Evolutionary conservation across 441 rosid species (phyloP).

Genomic region (Croton setiger): DNA sequence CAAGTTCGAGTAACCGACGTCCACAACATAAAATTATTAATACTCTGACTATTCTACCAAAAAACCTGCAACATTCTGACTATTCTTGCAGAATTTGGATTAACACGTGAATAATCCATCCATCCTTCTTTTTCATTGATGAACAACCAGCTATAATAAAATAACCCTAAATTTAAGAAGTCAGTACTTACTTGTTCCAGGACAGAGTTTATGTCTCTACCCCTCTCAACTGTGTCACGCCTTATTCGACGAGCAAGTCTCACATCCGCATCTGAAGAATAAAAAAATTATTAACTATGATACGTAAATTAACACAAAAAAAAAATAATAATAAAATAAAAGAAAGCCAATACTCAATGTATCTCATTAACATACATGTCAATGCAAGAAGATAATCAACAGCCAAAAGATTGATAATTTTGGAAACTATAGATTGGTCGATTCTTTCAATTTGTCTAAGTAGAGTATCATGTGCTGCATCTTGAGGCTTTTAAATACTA

Average conservation of each 20-base stretch:
- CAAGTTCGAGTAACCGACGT: no score
- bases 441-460: background rate
- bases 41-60: no score
- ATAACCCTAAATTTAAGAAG: slow-evolving; percentile 5
- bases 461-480: background rate
- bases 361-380: background rate
- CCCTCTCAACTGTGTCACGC: slow-evolving; percentile 90
- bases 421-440: background rate
- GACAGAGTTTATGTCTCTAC: slow-evolving; percentile 82
- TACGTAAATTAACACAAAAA: background rate
- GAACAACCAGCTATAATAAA: background rate
- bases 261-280: slow-evolving; percentile 90
- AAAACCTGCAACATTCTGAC: background rate
- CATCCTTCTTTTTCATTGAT: background rate
- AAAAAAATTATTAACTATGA: slow-evolving; percentile 27
- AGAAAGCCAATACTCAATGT: background rate
- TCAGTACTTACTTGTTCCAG: slow-evolving; percentile 68
- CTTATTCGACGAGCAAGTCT: slow-evolving; percentile 95
- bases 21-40: slow-evolving; percentile 9
- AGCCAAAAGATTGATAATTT: background rate
- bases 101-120: background rate
- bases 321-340: background rate
- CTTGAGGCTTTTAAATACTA: background rate
- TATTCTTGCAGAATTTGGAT: background rate
- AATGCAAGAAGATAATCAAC: background rate